These are phyloP conservation scores for Desmodesmus armatus DNA, from an alignment of 139 green algal species.

Conservation along the genomic window DNA sequence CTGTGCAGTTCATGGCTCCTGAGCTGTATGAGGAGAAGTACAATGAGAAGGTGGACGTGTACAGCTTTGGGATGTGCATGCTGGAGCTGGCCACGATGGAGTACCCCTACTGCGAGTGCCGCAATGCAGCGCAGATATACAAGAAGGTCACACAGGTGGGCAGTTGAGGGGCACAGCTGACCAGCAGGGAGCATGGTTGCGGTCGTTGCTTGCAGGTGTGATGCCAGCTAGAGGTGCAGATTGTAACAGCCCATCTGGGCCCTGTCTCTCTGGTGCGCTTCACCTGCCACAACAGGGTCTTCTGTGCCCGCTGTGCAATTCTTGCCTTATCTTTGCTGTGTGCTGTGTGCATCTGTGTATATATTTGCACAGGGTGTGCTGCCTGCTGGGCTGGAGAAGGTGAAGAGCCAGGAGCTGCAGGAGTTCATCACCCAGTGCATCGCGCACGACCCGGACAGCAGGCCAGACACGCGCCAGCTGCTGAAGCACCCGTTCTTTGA, in stretches of 20 bases:
- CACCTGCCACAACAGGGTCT: no score
- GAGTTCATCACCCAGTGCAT: conserved; percentile 96
- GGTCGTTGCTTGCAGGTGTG: no score
- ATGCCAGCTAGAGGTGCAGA: no score
- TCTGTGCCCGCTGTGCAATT: no score
- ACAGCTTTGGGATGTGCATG: conserved; percentile 76
- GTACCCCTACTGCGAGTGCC: conserved; percentile 98
- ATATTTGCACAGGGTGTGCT: conserved; percentile 79
- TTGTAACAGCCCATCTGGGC: no score
- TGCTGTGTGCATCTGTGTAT: background rate
- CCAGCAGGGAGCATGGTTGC: no score
- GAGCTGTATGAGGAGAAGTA: conserved; percentile 99
- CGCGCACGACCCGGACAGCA: conserved; percentile 61
- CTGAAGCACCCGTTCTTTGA: conserved; percentile 95
- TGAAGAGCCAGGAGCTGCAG: conserved; percentile 80
- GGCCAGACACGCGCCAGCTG: conserved; percentile 88
- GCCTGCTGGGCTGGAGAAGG: conserved; percentile 84
- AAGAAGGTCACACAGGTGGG: conserved; percentile 93
- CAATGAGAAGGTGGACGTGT: conserved; percentile 95
- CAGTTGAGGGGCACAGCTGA: no score
- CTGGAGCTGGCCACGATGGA: conserved; percentile 98
- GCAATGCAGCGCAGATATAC: conserved; percentile 99
- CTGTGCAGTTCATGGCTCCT: conserved; percentile 96
- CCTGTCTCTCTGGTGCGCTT: no score
- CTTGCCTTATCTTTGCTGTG: background rate